Evolutionary conservation across 2,329 filamentous ascomycete genomes (phyloP).

Genomic region (Ophiostoma perfectum): DNA sequence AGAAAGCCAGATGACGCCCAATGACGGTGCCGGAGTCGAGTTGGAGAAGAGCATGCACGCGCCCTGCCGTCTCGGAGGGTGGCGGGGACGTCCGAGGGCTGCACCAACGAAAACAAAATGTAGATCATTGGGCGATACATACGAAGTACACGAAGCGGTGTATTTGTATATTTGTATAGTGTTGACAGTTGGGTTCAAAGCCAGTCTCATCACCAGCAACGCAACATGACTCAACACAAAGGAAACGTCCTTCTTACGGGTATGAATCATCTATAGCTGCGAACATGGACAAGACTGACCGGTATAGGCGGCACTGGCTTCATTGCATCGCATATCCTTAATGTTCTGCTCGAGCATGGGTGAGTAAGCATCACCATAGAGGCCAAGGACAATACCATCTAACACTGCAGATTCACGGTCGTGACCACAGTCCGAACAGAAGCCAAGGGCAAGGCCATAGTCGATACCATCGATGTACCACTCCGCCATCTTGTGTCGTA

Average conservation of each 20-base stretch:
- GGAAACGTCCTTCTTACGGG: neutral
- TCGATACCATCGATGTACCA: slow-evolving; percentile 38
- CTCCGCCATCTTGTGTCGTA: slow-evolving; percentile 41
- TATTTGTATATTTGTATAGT: neutral
- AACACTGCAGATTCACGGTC: slow-evolving; percentile 37
- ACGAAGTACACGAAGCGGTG: neutral
- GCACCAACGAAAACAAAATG: neutral
- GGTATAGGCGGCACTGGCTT: slow-evolving; percentile 49
- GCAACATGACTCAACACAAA: neutral
- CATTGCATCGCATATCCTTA: slow-evolving; percentile 50
- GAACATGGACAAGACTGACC: neutral
- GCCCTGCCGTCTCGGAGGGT: neutral
- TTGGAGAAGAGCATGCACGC: neutral
- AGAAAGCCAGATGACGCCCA: neutral
- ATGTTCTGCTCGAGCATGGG: slow-evolving; percentile 41
- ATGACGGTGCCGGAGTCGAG: neutral
- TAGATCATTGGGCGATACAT: neutral
- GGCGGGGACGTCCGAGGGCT: neutral
- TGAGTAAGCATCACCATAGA: slow-evolving; percentile 25
- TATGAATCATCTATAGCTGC: neutral
- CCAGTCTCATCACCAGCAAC: neutral
- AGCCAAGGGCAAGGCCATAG: slow-evolving; percentile 44
- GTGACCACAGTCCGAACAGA: slow-evolving; percentile 44
- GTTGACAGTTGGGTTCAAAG: neutral
- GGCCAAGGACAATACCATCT: neutral